These are phyloP conservation scores for Penicillium sp. DNA, from an alignment of 2,329 filamentous ascomycete genomes.

Conservation along the genomic window DNA sequence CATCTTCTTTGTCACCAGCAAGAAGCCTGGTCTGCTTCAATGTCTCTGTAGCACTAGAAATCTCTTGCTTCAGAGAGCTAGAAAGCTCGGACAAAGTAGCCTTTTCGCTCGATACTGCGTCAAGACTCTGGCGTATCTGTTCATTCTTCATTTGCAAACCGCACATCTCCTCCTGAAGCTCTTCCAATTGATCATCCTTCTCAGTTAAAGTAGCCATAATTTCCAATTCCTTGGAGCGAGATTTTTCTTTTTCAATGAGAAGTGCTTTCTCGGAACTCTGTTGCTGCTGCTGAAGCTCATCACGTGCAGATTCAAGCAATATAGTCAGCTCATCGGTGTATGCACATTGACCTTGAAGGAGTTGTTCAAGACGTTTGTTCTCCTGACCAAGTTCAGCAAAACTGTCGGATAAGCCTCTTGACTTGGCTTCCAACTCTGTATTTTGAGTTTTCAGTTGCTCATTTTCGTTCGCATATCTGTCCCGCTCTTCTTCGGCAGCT, in stretches of 20 bases:
- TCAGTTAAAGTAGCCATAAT: conserved; percentile 43
- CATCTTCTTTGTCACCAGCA: conserved; percentile 24
- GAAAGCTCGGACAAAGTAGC: conserved; percentile 21
- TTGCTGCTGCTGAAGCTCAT: conserved; percentile 39
- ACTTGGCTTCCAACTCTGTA: conserved; percentile 36
- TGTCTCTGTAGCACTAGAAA: conserved; percentile 20
- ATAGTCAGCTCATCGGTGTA: conserved; percentile 39
- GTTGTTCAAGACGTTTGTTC: conserved; percentile 34
- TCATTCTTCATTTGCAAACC: conserved; percentile 22
- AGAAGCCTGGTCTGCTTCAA: conserved; percentile 23
- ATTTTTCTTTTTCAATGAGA: conserved; percentile 27
- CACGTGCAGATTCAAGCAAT: conserved; percentile 32
- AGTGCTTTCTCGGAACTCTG: conserved; percentile 31
- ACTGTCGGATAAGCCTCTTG: conserved; percentile 35
- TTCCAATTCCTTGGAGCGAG: conserved; percentile 42
- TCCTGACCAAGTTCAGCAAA: conserved; percentile 43
- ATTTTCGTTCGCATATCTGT: conserved; percentile 35
- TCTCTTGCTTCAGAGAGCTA: conserved; percentile 26
- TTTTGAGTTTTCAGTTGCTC: conserved; percentile 31
- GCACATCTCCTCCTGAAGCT: conserved; percentile 38
- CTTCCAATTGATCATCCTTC: conserved; percentile 47
- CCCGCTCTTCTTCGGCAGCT: conserved; percentile 36
- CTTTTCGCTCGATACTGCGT: conserved; percentile 25
- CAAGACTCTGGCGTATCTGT: conserved; percentile 19
- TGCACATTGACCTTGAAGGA: conserved; percentile 39